Evolutionary conservation across 2,329 filamentous ascomycete species (phyloP), one percentile per base, ranked within the genome.

Genomic region (Scytalidium sp.): DNA sequence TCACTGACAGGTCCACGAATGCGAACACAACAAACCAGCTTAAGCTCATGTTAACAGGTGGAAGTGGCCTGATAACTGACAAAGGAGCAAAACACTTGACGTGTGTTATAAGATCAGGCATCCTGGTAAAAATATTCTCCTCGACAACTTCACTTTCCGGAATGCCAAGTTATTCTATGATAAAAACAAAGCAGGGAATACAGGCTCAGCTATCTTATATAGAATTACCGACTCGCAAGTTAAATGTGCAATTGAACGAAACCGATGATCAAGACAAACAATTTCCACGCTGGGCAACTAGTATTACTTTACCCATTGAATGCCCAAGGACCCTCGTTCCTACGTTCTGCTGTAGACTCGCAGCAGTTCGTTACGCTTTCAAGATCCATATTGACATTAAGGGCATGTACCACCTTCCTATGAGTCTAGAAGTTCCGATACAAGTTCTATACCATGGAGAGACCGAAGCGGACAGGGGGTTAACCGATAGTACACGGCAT

Each of bases 401-500:
- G 11, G 46, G 46, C 10, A 19, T 43, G 8, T 29, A 40, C 3
- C 40, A 49, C 19, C 39, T 29, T 17, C 13, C 10, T 3, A 44
- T 49, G 10, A 39, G 43, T n/a, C 21, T 49, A 19, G 46, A 49
- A 49, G 46, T 49, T 10, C 46, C 46, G 17, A n/a, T 49, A 10
- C 46, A 49, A 39, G 46, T 49, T 3, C 19, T 49, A 44, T 40
- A 49, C 29, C 17, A n/a, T 15, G 32, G 13, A n/a, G n/a, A n/a
- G n/a, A n/a, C n/a, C n/a, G n/a, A n/a, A n/a, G n/a, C n/a, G n/a
- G n/a, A n/a, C n/a, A n/a, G n/a, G n/a, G n/a, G n/a, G n/a, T n/a
- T n/a, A n/a, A n/a, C n/a, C n/a, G n/a, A n/a, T n/a, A n/a, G n/a
- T n/a, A n/a, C n/a, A n/a, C n/a, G n/a, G n/a, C n/a, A n/a, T n/a